Percentiles rank a stretch among this genome's conserved stretches.
phyloP scores from a whole-genome alignment of 257 asterid species.

The Dorcoceras hygrometricum region DNA sequence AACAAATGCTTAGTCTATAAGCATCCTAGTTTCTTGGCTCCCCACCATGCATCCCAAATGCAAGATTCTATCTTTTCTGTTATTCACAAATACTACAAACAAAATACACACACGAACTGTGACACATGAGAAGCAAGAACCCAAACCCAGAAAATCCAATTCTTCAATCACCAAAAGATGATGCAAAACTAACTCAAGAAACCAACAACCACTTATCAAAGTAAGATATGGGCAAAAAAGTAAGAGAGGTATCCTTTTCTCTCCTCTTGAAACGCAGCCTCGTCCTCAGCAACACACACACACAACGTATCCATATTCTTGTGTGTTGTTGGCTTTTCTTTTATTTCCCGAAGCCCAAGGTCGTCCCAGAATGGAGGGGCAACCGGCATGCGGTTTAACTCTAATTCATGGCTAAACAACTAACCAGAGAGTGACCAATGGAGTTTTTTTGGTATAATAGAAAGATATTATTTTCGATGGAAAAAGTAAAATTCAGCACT shows the following conservation, averaged over 20 bases:
- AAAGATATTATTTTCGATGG: too few species aligned
- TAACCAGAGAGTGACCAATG: background rate
- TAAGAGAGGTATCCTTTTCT: constrained; percentile 12
- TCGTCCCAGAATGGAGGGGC: constrained; percentile 26
- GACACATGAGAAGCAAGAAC: constrained; percentile 4
- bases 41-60: constrained; percentile 15
- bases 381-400: constrained; percentile 35
- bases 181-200: constrained; percentile 32
- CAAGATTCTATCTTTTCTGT: constrained; percentile 19
- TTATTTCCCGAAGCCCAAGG: constrained; percentile 24
- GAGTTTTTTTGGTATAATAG: too few species aligned
- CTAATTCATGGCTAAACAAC: too few species aligned
- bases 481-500: too few species aligned
- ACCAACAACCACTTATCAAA: constrained; percentile 25
- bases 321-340: constrained; percentile 9
- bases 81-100: constrained; percentile 21
- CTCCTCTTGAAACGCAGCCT: constrained; percentile 31
- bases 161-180: constrained; percentile 24
- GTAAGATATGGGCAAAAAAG: constrained; percentile 9
- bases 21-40: constrained; percentile 23
- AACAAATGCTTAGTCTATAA: constrained; percentile 7
- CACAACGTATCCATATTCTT: constrained; percentile 20
- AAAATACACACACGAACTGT: constrained; percentile 14
- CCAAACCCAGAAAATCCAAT: constrained; percentile 22
- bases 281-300: constrained; percentile 30